phyloP scores from a whole-genome alignment of 2,329 filamentous ascomycete genomes.

The Xylaria sp. region DNA sequence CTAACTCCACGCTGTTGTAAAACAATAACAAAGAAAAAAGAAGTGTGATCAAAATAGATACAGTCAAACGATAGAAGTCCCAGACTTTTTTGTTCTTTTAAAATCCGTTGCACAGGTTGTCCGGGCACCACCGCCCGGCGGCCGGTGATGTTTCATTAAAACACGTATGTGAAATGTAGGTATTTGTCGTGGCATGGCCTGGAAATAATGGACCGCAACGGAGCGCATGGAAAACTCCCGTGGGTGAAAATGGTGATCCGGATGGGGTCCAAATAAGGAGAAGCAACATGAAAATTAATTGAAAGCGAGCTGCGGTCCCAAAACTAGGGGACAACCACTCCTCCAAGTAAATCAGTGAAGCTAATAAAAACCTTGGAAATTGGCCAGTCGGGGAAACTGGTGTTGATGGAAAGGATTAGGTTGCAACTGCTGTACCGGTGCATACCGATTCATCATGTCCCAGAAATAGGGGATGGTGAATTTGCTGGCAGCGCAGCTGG shows the following conservation, averaged over 20 bases:
- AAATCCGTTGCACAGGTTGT: conserved; percentile 36
- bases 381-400: conserved; percentile 63
- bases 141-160: conserved; percentile 38
- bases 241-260: conserved; percentile 30
- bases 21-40: conserved; percentile 45
- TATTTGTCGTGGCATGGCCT: conserved; percentile 23
- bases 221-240: conserved; percentile 8
- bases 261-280: conserved; percentile 25
- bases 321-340: conserved; percentile 33
- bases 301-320: conserved; percentile 20
- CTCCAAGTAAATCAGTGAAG: conserved; percentile 32
- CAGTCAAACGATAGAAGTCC: conserved; percentile 44
- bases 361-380: conserved; percentile 65
- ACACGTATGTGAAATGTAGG: conserved; percentile 38
- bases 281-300: conserved; percentile 20
- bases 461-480: conserved; percentile 61
- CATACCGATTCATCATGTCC: conserved; percentile 64
- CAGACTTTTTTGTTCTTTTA: conserved; percentile 42
- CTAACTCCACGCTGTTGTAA: conserved; percentile 51
- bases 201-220: conserved; percentile 22
- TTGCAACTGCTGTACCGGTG: conserved; percentile 61
- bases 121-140: conserved; percentile 33
- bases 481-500: conserved; percentile 56
- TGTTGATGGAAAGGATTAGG: conserved; percentile 64
- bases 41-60: conserved; percentile 42